Evolutionary conservation across 2,329 filamentous ascomycete species (phyloP), one percentile per base, ranked within the genome.

Genomic region (Monosporascus sp.): DNA sequence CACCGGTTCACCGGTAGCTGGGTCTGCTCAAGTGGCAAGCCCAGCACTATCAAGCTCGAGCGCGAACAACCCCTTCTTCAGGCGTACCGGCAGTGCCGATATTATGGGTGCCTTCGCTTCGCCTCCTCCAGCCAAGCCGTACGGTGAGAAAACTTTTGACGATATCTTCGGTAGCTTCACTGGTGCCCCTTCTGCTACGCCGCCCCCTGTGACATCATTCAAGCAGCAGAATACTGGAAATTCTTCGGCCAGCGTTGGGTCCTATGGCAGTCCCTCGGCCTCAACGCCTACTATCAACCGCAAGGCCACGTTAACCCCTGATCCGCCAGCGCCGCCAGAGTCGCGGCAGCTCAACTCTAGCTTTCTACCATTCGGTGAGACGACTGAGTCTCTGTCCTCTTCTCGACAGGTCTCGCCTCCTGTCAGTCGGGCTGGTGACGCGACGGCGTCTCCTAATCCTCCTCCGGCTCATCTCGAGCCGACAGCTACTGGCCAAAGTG

Each of bases 11-110:
- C 76, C 76, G 14, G 72, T 76, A 14, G 66, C 66, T 40, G 59
- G 67, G 3, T 69, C 76, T 55, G 67, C 76, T 54, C 70, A 81
- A 55, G 78, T 90, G 50, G 81, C 79, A 52, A 95, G 90, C 69
- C 90, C 91, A 43, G 80, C 84, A 53, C 77, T 78, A 51, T 88
- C 85, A 40, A 80, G 79, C 3, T 77, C 85, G 45, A 93, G 87
- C 68, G 90, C 82, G 62, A 97, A 91, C 65, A 99, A 99, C 68
- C 94, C 94, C 1, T 99, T 99, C 78, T 97, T 97, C 76, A 86
- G 91, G 65, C 78, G 84, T 46, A 82, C 83, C 47, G 80, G 77
- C 53, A 86, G 84, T 70, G 78, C 82, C 40, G 80, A 85, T 59
- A 78, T 84, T 54, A 78, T 81, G 72, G 76, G 77, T 41, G 73